phyloP scores from a whole-genome alignment of 2,329 filamentous ascomycete genomes.

The Didymella exigua region DNA sequence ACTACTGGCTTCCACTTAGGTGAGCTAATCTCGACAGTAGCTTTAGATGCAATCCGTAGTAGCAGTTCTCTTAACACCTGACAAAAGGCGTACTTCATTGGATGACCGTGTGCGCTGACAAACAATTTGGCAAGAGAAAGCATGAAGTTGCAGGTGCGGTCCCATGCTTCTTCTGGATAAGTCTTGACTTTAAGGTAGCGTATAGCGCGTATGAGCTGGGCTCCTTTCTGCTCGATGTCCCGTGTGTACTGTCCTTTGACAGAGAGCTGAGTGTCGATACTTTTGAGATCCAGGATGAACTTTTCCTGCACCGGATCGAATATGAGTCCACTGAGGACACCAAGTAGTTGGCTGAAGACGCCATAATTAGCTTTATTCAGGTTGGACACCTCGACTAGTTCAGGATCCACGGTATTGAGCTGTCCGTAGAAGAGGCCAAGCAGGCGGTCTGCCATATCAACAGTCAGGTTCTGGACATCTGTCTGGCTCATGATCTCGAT shows the following conservation, averaged over 20 bases:
- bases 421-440: slow-evolving; percentile 98
- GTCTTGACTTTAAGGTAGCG: slow-evolving; percentile 81
- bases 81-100: slow-evolving; percentile 92
- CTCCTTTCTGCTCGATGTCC: slow-evolving; percentile 79
- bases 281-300: slow-evolving; percentile 81
- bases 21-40: slow-evolving; percentile 75
- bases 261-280: slow-evolving; percentile 75
- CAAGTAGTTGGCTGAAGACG: slow-evolving; percentile 87
- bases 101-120: slow-evolving; percentile 81
- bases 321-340: slow-evolving; percentile 94
- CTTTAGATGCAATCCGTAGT: slow-evolving; percentile 82
- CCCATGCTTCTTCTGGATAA: slow-evolving; percentile 76
- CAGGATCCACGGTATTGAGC: slow-evolving; percentile 83
- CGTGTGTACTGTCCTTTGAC: slow-evolving; percentile 70
- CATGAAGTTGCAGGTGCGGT: slow-evolving; percentile 88
- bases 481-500: slow-evolving; percentile 95
- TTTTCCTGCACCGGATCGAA: slow-evolving; percentile 82
- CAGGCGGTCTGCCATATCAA: slow-evolving; percentile 91
- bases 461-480: slow-evolving; percentile 77
- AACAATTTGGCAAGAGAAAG: slow-evolving; percentile 81
- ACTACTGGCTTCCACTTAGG: slow-evolving; percentile 89
- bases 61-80: slow-evolving; percentile 86
- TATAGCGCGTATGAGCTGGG: slow-evolving; percentile 89
- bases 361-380: slow-evolving; percentile 94
- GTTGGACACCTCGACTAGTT: slow-evolving; percentile 76